These are phyloP conservation scores for Podaxis carcinomalis DNA, from an alignment of 768 basidiomycete species.

Conservation along the genomic window DNA sequence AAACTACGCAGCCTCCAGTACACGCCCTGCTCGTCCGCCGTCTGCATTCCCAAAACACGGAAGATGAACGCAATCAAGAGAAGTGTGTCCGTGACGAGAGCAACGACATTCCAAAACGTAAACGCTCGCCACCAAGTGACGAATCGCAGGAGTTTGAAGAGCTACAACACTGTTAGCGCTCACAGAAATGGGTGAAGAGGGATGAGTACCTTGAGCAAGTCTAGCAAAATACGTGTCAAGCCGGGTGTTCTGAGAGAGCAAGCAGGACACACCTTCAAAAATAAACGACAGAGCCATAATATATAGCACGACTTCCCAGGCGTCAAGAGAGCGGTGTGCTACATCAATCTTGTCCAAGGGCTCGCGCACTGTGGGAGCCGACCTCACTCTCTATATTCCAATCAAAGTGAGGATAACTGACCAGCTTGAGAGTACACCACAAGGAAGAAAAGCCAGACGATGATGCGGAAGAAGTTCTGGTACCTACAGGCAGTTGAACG, in stretches of 20 bases:
- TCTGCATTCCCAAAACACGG: slow-evolving; percentile 55
- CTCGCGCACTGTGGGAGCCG: slow-evolving; percentile 51
- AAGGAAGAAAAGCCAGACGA: slow-evolving; percentile 76
- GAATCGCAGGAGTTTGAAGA: slow-evolving; percentile 67
- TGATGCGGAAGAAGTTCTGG: slow-evolving; percentile 78
- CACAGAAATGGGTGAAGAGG: background rate
- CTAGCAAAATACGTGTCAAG: slow-evolving; percentile 22
- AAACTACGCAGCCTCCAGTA: slow-evolving; percentile 65
- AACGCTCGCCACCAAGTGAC: slow-evolving; percentile 74
- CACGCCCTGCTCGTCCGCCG: slow-evolving; percentile 28
- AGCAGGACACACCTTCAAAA: slow-evolving; percentile 61
- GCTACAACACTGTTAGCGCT: slow-evolving; percentile 31
- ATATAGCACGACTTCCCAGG: slow-evolving; percentile 81
- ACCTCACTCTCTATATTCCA: background rate
- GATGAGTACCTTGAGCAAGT: slow-evolving; percentile 48
- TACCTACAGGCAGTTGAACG: slow-evolving; percentile 43
- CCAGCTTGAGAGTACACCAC: slow-evolving; percentile 82
- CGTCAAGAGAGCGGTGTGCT: slow-evolving; percentile 52
- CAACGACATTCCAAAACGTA: slow-evolving; percentile 72
- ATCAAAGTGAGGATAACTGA: slow-evolving; percentile 22
- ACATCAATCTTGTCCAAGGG: slow-evolving; percentile 71
- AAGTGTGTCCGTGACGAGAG: slow-evolving; percentile 68
- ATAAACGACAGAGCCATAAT: slow-evolving; percentile 72
- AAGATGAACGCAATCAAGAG: slow-evolving; percentile 71
- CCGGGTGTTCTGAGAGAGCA: background rate